Percentiles rank a stretch among this genome's conserved stretches.
Evolutionary conservation across 352 stramenopile genomes (phyloP).

Genomic region (Thalassiosira mediterranea): DNA sequence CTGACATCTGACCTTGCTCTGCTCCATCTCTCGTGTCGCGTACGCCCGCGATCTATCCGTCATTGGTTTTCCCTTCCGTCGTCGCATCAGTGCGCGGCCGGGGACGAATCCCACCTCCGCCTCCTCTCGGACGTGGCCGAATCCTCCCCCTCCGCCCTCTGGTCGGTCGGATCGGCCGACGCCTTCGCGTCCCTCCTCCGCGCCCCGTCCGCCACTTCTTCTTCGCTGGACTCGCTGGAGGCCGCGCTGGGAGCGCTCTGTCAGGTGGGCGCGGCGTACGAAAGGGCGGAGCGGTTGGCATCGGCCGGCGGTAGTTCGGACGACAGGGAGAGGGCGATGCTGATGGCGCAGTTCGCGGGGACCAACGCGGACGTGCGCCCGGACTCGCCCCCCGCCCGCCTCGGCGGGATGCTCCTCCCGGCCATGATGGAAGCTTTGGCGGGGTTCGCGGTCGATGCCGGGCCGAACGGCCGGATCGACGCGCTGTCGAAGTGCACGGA

Average conservation of each 20-base stretch:
- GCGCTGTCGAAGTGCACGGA: conserved; percentile 22
- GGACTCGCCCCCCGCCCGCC: conserved; percentile 25
- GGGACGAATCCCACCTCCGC: conserved; percentile 35
- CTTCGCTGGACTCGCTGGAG: conserved; percentile 23
- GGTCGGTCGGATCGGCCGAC: conserved; percentile 21
- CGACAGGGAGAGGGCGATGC: conserved; percentile 24
- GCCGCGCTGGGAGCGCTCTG: conserved; percentile 42
- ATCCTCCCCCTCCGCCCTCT: conserved; percentile 58
- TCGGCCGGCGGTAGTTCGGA: neutral
- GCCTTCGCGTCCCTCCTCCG: conserved; percentile 27
- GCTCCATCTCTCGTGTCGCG: neutral
- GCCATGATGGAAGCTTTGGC: conserved; percentile 30
- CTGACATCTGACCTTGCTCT: too few relatives aligned
- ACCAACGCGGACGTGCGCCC: conserved; percentile 32
- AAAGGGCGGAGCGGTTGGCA: conserved; percentile 26
- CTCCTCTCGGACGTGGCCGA: conserved; percentile 63
- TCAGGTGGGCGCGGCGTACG: conserved; percentile 50
- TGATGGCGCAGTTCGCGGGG: conserved; percentile 23
- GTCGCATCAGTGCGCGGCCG: conserved; percentile 24
- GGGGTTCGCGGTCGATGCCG: neutral
- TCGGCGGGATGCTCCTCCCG: conserved; percentile 38
- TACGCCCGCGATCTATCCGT: neutral
- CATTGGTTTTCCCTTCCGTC: neutral
- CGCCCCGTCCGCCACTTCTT: neutral
- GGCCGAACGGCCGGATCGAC: conserved; percentile 7